phyloP scores from a whole-genome alignment of 2,329 filamentous ascomycete species.

The Alternaria rosae region DNA sequence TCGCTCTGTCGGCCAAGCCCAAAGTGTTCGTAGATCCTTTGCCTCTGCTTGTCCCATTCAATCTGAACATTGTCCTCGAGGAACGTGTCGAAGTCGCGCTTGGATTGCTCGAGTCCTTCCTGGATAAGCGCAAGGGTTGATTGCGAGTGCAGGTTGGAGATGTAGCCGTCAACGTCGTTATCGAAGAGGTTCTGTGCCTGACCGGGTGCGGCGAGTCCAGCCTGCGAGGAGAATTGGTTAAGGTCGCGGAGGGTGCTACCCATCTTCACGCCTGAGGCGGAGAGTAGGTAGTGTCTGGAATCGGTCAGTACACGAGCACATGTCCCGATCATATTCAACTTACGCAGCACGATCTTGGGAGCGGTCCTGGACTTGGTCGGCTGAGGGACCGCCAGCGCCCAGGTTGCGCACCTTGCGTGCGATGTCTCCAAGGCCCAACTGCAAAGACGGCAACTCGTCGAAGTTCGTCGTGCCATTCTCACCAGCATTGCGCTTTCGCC shows the following conservation, averaged over 20 bases:
- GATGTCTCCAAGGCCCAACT: slow-evolving; percentile 91
- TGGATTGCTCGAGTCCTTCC: slow-evolving; percentile 87
- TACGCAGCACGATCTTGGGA: slow-evolving; percentile 61
- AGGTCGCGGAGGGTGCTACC: slow-evolving; percentile 86
- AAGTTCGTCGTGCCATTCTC: slow-evolving; percentile 66
- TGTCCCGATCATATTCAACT: slow-evolving; percentile 26
- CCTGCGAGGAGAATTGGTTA: slow-evolving; percentile 72
- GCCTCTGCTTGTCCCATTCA: slow-evolving; percentile 94
- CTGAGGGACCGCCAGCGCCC: slow-evolving; percentile 72
- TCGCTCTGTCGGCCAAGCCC: slow-evolving; percentile 68
- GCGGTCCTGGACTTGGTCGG: slow-evolving; percentile 55
- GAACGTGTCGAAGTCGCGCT: slow-evolving; percentile 91
- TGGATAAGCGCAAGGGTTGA: slow-evolving; percentile 90
- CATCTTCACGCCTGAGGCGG: slow-evolving; percentile 91
- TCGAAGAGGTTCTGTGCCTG: slow-evolving; percentile 55
- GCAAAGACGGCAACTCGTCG: slow-evolving; percentile 85
- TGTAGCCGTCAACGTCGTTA: slow-evolving; percentile 71
- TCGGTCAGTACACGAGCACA: slow-evolving; percentile 21
- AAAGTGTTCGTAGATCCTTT: slow-evolving; percentile 95
- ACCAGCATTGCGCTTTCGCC: slow-evolving; percentile 72
- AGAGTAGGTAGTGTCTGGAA: slow-evolving; percentile 84
- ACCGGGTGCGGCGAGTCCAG: slow-evolving; percentile 67
- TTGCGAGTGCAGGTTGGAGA: slow-evolving; percentile 86
- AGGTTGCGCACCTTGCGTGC: slow-evolving; percentile 77
- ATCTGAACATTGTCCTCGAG: slow-evolving; percentile 93